Evolutionary conservation across 2,329 filamentous ascomycete genomes (phyloP), one percentile per base, ranked within the genome.

Genomic region (Diaporthe longicolla): DNA sequence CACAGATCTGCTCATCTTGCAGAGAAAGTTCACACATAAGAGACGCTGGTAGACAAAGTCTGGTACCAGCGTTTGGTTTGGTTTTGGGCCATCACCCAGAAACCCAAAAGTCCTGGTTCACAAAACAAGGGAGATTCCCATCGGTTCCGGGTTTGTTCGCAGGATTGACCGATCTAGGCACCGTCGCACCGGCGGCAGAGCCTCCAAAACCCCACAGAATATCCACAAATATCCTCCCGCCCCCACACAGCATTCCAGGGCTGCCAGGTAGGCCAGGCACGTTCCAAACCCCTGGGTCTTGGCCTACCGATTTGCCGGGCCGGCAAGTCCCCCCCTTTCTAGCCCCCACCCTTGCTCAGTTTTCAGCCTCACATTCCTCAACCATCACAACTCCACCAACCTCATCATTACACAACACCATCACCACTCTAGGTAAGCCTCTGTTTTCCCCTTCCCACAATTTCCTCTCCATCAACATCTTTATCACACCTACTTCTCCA

Each of bases 281-380:
- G 57, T 63, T 19, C 69, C 69, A 9, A 63, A 54, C 43, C 69
- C 69, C 69, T 63, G 69, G 69, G 57, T 40, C 43, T 52, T n/a
- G n/a, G n/a, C n/a, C n/a, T n/a, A n/a, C n/a, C n/a, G n/a, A n/a
- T n/a, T n/a, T n/a, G n/a, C n/a, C n/a, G n/a, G n/a, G n/a, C n/a
- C n/a, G n/a, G n/a, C n/a, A n/a, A n/a, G n/a, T n/a, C n/a, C n/a
- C n/a, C n/a, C n/a, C n/a, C n/a, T n/a, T n/a, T n/a, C n/a, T n/a
- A n/a, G n/a, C n/a, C n/a, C n/a, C n/a, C n/a, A n/a, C n/a, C n/a
- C n/a, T n/a, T n/a, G n/a, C n/a, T n/a, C n/a, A n/a, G n/a, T n/a
- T n/a, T n/a, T n/a, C n/a, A n/a, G n/a, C n/a, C n/a, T n/a, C n/a
- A n/a, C n/a, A n/a, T n/a, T n/a, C n/a, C n/a, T n/a, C n/a, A n/a